Evolutionary conservation across 352 stramenopile species (phyloP).

Genomic region (Globisporangium barbulae): DNA sequence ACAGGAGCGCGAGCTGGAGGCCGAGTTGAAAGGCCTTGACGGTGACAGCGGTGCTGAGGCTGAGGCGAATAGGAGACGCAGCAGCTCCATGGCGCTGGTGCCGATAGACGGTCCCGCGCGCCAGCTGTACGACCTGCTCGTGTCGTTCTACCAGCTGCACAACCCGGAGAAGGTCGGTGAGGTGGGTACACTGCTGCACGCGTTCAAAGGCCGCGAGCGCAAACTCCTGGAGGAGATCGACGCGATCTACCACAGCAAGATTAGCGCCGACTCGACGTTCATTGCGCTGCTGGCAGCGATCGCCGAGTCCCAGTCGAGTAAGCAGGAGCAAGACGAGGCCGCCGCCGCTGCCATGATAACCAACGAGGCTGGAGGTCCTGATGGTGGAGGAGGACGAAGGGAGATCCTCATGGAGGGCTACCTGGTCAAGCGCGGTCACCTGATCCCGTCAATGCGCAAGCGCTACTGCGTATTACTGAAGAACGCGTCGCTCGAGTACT

Average conservation of each 20-base stretch:
- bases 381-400: not conserved
- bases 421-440: conserved; percentile 66
- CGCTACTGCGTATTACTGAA: conserved; percentile 63
- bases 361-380: too few species aligned
- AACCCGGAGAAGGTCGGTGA: conserved; percentile 84
- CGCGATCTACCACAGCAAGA: conserved; percentile 52
- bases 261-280: conserved; percentile 33
- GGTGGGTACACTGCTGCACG: conserved; percentile 57
- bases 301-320: conserved; percentile 14
- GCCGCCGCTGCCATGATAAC: too few species aligned
- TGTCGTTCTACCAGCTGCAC: conserved; percentile 87
- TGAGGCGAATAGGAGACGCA: not conserved
- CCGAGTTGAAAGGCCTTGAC: not conserved
- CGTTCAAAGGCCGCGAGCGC: conserved; percentile 51
- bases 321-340: conserved; percentile 4
- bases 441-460: conserved; percentile 74
- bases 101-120: not conserved
- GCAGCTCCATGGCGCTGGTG: not conserved
- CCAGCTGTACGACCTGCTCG: conserved; percentile 41
- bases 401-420: conserved; percentile 71
- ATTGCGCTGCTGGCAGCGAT: conserved; percentile 26
- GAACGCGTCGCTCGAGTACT: conserved; percentile 51
- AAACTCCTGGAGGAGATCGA: conserved; percentile 60
- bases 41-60: not conserved
- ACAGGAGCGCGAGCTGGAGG: not conserved